Evolutionary conservation across 768 basidiomycete species (phyloP).

Genomic region (Termitomyces sp.): DNA sequence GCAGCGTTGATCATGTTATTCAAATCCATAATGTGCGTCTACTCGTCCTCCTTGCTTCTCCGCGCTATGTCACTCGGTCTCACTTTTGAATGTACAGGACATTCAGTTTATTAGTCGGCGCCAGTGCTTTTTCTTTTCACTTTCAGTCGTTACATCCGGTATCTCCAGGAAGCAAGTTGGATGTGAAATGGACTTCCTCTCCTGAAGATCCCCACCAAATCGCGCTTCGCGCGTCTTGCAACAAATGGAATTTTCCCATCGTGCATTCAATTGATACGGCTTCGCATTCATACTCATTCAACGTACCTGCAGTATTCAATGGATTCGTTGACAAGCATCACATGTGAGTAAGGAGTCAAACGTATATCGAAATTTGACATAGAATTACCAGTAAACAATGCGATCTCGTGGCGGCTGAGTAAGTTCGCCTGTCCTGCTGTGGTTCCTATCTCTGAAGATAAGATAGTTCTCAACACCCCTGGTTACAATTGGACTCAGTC

Average conservation of each 20-base stretch:
- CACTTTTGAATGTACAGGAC: neutral
- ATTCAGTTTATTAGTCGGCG: neutral
- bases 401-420: neutral
- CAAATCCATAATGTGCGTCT: neutral
- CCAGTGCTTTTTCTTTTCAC: neutral
- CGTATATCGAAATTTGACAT: neutral
- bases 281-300: neutral
- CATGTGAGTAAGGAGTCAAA: neutral
- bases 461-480: too few species aligned
- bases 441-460: neutral
- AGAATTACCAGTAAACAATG: neutral
- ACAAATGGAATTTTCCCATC: accelerated
- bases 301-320: too few species aligned
- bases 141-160: neutral
- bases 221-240: neutral
- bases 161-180: neutral
- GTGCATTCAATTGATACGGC: neutral
- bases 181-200: neutral
- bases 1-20: neutral
- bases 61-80: neutral
- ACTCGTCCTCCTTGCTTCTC: neutral
- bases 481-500: too few species aligned
- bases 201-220: neutral
- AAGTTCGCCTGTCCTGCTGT: neutral
- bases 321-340: too few species aligned